Evolutionary conservation across 2,329 filamentous ascomycete species (phyloP).

Genomic region (Elsinoe arachidis): DNA sequence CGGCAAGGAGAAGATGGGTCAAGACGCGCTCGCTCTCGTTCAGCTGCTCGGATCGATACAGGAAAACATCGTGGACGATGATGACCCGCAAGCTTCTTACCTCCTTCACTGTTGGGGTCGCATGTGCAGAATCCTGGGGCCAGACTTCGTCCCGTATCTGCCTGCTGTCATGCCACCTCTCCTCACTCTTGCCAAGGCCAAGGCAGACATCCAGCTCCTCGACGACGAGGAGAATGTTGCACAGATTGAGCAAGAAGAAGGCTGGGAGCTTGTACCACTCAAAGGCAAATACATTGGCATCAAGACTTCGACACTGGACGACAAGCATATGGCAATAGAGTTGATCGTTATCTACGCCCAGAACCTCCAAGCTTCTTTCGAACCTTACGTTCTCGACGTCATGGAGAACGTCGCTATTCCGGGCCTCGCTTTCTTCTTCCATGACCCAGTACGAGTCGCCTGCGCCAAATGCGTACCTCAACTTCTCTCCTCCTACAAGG

Average conservation of each 20-base stretch:
- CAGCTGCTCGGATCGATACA: slow-evolving; percentile 83
- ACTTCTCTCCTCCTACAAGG: slow-evolving; percentile 88
- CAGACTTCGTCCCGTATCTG: slow-evolving; percentile 87
- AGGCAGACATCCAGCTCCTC: slow-evolving; percentile 92
- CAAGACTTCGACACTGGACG: slow-evolving; percentile 90
- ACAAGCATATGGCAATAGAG: slow-evolving; percentile 99
- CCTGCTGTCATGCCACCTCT: slow-evolving; percentile 90
- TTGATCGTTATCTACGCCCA: slow-evolving; percentile 95
- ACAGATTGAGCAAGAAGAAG: slow-evolving; percentile 85
- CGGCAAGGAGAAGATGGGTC: slow-evolving; percentile 82
- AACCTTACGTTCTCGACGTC: slow-evolving; percentile 82
- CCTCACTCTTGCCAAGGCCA: slow-evolving; percentile 81
- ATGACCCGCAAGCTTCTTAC: slow-evolving; percentile 94
- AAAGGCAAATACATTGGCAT: slow-evolving; percentile 99
- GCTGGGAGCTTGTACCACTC: slow-evolving; percentile 93
- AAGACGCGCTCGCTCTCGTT: slow-evolving; percentile 78
- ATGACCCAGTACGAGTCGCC: slow-evolving; percentile 90
- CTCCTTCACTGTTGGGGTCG: slow-evolving; percentile 98
- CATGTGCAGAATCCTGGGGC: slow-evolving; percentile 90
- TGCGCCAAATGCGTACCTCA: slow-evolving; percentile 92
- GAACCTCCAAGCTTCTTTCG: slow-evolving; percentile 85
- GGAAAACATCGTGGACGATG: slow-evolving; percentile 73
- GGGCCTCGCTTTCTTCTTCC: slow-evolving; percentile 96
- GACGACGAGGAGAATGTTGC: slow-evolving; percentile 94
- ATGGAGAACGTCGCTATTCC: slow-evolving; percentile 96